Evolutionary conservation across 768 basidiomycete species (phyloP).

Genomic region (Dioszegia hungarica): DNA sequence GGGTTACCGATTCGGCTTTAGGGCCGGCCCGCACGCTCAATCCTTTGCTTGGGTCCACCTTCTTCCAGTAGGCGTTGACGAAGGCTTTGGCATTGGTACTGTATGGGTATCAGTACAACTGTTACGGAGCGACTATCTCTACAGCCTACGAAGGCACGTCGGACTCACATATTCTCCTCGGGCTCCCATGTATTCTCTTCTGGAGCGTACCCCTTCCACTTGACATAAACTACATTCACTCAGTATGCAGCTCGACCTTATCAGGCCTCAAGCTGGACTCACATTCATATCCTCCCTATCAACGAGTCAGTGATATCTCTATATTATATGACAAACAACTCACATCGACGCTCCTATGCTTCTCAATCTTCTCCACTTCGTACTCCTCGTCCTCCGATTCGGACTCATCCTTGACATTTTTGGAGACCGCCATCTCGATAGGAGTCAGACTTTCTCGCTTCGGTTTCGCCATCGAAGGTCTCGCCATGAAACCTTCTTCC

Average conservation of each 20-base stretch:
- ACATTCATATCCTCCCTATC: too few species aligned
- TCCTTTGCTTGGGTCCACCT: too few species aligned
- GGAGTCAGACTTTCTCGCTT: too few species aligned
- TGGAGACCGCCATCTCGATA: too few species aligned
- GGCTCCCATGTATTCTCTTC: conserved; percentile 47
- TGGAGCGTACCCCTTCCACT: conserved; percentile 48
- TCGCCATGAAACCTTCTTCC: too few species aligned
- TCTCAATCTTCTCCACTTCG: conserved; percentile 35
- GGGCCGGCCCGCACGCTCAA: too few species aligned
- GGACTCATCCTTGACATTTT: conserved; percentile 11
- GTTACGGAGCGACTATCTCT: too few species aligned
- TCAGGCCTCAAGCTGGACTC: not conserved
- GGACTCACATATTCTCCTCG: conserved; percentile 42
- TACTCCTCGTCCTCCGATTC: conserved; percentile 32
- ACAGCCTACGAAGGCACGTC: too few species aligned
- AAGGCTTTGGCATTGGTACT: not conserved
- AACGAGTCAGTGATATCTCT: too few species aligned
- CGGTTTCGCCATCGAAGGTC: too few species aligned
- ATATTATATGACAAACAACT: conserved; percentile 9
- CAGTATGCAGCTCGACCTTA: not conserved
- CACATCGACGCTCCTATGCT: conserved; percentile 9
- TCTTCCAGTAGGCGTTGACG: not conserved
- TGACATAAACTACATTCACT: conserved; percentile 32
- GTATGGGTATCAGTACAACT: too few species aligned
- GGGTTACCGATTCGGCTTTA: not conserved